A percentile compares a stretch with the other conserved stretches of the same genome.
Evolutionary conservation across 176 grass and related monocot species (phyloP).

Genomic region (Thinopyrum elongatum): DNA sequence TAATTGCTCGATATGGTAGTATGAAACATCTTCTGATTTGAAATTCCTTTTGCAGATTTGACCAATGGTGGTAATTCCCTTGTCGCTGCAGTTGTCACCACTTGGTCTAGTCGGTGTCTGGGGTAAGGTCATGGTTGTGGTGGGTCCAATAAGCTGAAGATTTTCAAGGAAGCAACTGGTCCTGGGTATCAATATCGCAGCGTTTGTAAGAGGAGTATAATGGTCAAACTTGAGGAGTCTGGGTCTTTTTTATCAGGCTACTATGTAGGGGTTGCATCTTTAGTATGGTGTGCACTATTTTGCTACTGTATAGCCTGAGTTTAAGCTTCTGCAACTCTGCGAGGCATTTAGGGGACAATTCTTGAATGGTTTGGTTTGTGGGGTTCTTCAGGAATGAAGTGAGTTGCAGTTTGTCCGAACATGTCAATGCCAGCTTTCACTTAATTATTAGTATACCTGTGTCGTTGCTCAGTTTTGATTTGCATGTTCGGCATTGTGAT

Average conservation of each 20-base stretch:
- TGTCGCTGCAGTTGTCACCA: neutral
- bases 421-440: neutral
- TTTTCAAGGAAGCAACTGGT: conserved; percentile 23
- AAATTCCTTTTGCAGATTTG: conserved; percentile 31
- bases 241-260: conserved; percentile 42
- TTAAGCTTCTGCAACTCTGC: conserved; percentile 30
- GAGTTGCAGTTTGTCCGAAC: conserved; percentile 23
- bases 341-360: conserved; percentile 23
- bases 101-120: conserved; percentile 13
- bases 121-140: conserved; percentile 20
- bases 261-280: conserved; percentile 30
- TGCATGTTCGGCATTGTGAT: neutral
- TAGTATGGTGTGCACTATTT: conserved; percentile 41
- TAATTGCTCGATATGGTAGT: neutral
- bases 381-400: conserved; percentile 31
- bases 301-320: conserved; percentile 42
- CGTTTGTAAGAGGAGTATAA: conserved; percentile 42
- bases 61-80: neutral
- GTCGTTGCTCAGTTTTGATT: neutral
- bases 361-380: conserved; percentile 47
- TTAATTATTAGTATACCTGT: neutral
- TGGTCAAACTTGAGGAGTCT: conserved; percentile 13
- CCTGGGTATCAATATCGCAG: conserved; percentile 21
- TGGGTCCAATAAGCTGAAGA: conserved; percentile 30
- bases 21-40: neutral